Evolutionary conservation across 139 green algal genomes (phyloP), one percentile per base, ranked within the genome.

Genomic region (Chlamydomonas urium): DNA sequence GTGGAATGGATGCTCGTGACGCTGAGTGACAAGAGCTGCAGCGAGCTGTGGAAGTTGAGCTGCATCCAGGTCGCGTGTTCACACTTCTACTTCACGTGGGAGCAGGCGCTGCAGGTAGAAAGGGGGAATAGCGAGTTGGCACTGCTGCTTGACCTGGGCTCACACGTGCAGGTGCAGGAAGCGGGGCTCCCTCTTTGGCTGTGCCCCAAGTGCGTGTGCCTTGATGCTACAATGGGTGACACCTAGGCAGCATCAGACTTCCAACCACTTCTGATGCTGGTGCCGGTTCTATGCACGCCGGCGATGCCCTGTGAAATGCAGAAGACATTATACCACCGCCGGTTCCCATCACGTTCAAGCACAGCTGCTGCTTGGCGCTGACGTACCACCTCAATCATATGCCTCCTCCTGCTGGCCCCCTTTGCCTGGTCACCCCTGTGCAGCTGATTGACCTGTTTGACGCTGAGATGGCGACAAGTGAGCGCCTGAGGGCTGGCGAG

Each of bases 21-120:
- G 32, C 47, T 83, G 48, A 33, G 24, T 1, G 65, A 74, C 45
- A 29, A 69, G 72, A 53, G 29, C 2, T 38, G 38, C 17, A 28
- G 24, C 17, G 59, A 78, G n/a, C 73, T 83, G 35, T 83, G 75
- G 72, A 80, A 80, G 69, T 65, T 83, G 42, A 48, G 60, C 2
- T 61, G 80, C 31, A 65, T 83, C n/a, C 38, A 76, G 47, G 73
- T 73, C 1, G 73, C 63, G 8, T 75, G 72, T 70, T 74, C 67
- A 57, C 61, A 71, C 21, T 77, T 65, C 42, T 80, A 73, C 73
- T 83, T 83, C 56, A 80, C 62, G 0, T 72, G 65, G 1, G 33
- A 42, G 23, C 73, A 83, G 57, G 63, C 50, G 1, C 26, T 63
- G 6, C 21, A 63, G 53, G 53, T 63, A 26, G 19, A 21, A 6